A percentile compares a stretch with the other conserved stretches of the same genome.
phyloP scores from a whole-genome alignment of 371 early-diverging fungal genomes.

The Actinomortierella wolfii region DNA sequence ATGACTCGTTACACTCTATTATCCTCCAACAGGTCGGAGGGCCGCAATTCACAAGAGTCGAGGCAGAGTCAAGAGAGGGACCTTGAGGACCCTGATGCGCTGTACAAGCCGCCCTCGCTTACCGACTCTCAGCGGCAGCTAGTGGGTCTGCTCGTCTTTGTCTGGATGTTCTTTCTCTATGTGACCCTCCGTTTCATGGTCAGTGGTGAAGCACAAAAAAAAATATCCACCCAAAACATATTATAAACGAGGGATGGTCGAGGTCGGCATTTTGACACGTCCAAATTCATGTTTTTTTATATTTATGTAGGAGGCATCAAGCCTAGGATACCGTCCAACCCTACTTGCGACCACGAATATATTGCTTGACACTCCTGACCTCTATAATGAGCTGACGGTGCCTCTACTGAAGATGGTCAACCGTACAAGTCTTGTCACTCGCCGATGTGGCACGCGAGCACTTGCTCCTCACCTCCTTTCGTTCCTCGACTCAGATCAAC shows the following conservation, averaged over 20 bases:
- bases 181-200: constrained; percentile 22
- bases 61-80: too few relatives aligned
- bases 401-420: constrained; percentile 19
- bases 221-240: too few relatives aligned
- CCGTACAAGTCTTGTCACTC: constrained; percentile 18
- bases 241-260: too few relatives aligned
- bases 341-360: constrained; percentile 14
- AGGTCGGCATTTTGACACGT: too few relatives aligned
- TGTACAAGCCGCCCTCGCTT: constrained; percentile 10
- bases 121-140: constrained; percentile 19
- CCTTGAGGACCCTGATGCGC: too few relatives aligned
- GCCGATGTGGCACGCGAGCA: constrained; percentile 12
- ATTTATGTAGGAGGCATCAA: constrained; percentile 11
- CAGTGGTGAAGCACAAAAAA: too few relatives aligned
- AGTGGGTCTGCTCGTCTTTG: constrained; percentile 12
- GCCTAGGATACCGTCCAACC: constrained; percentile 8
- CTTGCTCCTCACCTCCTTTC: constrained; percentile 29
- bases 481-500: constrained; percentile 11
- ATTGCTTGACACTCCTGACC: constrained; percentile 14
- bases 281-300: background rate
- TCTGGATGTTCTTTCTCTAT: constrained; percentile 23
- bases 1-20: too few relatives aligned
- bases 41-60: too few relatives aligned
- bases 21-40: too few relatives aligned
- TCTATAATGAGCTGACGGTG: constrained; percentile 15